Base-by-base conservation (phyloP, 2,329 filamentous ascomycete genomes). In the Aspergillus versicolor region DNA sequence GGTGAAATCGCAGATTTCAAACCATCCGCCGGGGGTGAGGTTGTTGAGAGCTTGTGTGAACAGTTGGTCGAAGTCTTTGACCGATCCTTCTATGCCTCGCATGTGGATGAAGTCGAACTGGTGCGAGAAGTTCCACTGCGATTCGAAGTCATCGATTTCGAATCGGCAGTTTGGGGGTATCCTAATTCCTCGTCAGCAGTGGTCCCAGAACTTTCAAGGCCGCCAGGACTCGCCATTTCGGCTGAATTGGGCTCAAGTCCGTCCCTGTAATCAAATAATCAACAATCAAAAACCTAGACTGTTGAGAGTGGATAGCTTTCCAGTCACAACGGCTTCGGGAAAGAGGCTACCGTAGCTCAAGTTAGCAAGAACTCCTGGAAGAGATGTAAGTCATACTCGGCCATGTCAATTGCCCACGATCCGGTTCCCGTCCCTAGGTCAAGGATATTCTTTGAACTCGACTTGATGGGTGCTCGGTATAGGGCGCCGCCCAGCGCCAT, bases 21-120 rank as follows among this genome's bases (percentile, higher is more conserved):
- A 65, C 67, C 76, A 83, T 15, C 81, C 81, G 5, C 79, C 80
- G 0, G 79, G 80, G 52, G 75, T 75, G 8, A 83, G 74, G 67
- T 67, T 56, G n/a, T 58, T 40, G 34, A 65, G 59, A 7, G 67
- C 64, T 55, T 70, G 69, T 15, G 55, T 13, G 49, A 69, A 66
- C 3, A 72, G 61, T 2, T 58, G 59, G 17, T 32, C 50, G 15
- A 57, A 66, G 37, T 70, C 61, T 13, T 61, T 61, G 13, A 71
- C 60, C 4, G 59, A 65, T 8, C 66, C 68, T 52, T 65, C 61
- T 13, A 72, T 57, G 15, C 61, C 61, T 8, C 67, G 67, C 17
- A 55, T 59, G 41, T 71, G 67, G 50, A 72, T 68, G 27, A 63
- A 68, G 43, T 72, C 67, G 44, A 72, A 72, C 3, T 54, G 46